phyloP scores from a whole-genome alignment of 2,329 filamentous ascomycete species.

The Cytospora schulzeri region DNA sequence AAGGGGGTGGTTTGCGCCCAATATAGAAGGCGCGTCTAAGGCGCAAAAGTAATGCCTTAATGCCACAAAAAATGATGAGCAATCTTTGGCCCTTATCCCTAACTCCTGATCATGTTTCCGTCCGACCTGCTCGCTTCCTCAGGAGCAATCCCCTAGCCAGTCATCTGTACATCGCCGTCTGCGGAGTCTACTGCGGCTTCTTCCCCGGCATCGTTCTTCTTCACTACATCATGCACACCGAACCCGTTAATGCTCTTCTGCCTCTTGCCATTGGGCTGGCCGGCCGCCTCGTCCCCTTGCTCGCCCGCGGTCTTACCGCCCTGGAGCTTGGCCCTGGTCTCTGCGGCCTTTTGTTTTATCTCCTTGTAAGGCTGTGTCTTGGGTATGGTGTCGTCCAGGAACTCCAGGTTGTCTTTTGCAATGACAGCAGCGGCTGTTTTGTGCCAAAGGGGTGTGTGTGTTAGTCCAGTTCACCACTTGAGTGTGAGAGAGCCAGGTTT shows the following conservation, averaged over 20 bases:
- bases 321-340: conserved; percentile 51
- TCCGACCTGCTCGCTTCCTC: not conserved
- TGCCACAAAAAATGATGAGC: not conserved
- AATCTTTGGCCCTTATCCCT: not conserved
- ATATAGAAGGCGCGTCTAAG: not conserved
- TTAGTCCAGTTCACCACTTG: conserved; percentile 18
- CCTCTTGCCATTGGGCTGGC: conserved; percentile 41
- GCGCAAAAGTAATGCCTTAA: not conserved
- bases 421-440: conserved; percentile 77
- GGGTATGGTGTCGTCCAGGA: conserved; percentile 87
- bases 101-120: not conserved
- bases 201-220: conserved; percentile 41
- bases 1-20: not conserved
- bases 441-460: not conserved
- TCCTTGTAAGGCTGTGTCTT: conserved; percentile 81
- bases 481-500: no score
- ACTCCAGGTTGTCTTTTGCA: conserved; percentile 91
- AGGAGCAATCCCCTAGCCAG: conserved; percentile 36
- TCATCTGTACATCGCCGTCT: conserved; percentile 63
- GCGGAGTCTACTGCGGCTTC: conserved; percentile 38
- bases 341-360: conserved; percentile 65
- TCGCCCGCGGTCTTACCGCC: conserved; percentile 44
- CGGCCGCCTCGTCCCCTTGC: conserved; percentile 28
- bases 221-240: conserved; percentile 35
- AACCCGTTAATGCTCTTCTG: conserved; percentile 37